phyloP scores from a whole-genome alignment of 176 grass and related monocot genomes.

The Oryza glumipatula region DNA sequence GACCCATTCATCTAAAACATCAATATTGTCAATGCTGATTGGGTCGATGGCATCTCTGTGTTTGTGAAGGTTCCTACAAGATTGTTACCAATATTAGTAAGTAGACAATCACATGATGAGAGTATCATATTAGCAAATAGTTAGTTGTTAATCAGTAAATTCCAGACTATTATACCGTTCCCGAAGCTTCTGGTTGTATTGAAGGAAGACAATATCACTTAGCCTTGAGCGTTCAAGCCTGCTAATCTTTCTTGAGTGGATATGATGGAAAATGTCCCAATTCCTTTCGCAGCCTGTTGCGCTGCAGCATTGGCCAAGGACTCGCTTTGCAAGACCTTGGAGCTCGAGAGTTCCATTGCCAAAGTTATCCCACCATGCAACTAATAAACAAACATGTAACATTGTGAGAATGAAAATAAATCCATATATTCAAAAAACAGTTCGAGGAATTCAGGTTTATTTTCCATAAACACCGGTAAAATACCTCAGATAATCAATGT shows the following conservation, averaged over 20 bases:
- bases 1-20: slow-evolving; percentile 61
- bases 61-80: slow-evolving; percentile 43
- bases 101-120: background rate
- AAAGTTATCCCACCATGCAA: slow-evolving; percentile 69
- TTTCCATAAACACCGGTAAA: background rate
- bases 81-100: background rate
- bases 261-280: slow-evolving; percentile 46
- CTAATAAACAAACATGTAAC: slow-evolving; percentile 43
- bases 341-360: slow-evolving; percentile 60
- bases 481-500: background rate
- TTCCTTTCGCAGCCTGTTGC: slow-evolving; percentile 62
- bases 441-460: background rate
- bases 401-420: background rate
- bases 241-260: slow-evolving; percentile 54
- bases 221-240: slow-evolving; percentile 53
- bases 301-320: slow-evolving; percentile 66
- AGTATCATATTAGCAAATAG: slow-evolving; percentile 1
- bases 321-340: slow-evolving; percentile 53
- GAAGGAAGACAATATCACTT: slow-evolving; percentile 43
- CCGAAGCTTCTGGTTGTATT: slow-evolving; percentile 59
- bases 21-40: slow-evolving; percentile 57
- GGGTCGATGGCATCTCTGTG: slow-evolving; percentile 35
- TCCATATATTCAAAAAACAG: background rate
- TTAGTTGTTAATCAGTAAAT: background rate
- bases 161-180: slow-evolving; percentile 39